Conservation (phyloP, 306 rosid genomes). For the Acacia acuminata region DNA sequence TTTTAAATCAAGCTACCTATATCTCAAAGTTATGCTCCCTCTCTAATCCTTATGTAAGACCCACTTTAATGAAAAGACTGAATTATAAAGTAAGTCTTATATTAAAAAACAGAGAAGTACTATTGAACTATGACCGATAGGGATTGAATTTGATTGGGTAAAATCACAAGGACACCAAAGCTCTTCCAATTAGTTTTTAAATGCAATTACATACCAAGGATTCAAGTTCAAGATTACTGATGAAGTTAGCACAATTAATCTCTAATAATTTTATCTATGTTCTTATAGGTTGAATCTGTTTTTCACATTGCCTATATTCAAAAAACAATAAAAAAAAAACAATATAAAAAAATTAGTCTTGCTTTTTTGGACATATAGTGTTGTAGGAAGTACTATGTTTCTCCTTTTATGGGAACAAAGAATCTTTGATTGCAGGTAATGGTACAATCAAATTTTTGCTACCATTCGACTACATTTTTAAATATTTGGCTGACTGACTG, state of each 20-base stretch:
- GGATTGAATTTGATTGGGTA: neutral
- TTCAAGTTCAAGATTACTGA: neutral
- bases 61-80: too few relatives aligned
- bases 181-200: neutral
- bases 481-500: neutral
- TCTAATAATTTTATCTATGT: neutral
- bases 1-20: neutral
- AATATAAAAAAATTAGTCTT: neutral
- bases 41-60: too few relatives aligned
- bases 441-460: neutral
- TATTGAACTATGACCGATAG: too few relatives aligned
- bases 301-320: neutral
- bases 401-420: neutral
- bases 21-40: neutral
- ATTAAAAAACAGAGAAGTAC: too few relatives aligned
- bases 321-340: neutral
- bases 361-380: neutral
- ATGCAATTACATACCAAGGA: neutral
- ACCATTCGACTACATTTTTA: neutral
- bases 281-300: neutral
- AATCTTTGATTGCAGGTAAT: neutral
- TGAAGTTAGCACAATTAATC: neutral
- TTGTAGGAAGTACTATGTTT: neutral
- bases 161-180: neutral
- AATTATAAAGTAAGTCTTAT: too few relatives aligned